Base-by-base conservation (phyloP, 2,329 filamentous ascomycete species). In the Penicillium sp. region DNA sequence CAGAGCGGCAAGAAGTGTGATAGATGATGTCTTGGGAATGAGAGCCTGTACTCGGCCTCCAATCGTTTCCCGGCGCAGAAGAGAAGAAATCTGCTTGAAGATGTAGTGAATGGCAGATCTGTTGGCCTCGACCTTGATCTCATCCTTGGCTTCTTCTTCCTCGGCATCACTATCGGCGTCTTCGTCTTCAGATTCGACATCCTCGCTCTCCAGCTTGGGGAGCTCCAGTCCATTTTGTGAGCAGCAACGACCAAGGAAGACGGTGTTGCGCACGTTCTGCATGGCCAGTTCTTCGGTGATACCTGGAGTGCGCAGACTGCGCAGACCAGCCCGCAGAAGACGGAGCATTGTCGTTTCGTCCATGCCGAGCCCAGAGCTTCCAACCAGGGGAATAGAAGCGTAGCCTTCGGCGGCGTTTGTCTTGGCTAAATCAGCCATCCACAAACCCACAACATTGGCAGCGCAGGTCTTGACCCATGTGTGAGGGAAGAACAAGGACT, bases 181-280 rank as follows among this genome's bases (percentile, higher is more conserved):
- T 16, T 69, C 72, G 36, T 63, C 63, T 13, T 69, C 71, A 7
- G 67, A 64, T 21, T 67, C 59, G 14, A 77, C 75, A 2, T 72
- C 75, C 14, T 77, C 69, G 14, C 70, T 58, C 1, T 73, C 75
- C 4, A 71, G 74, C 2, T 74, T 71, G 3, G 75, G 71, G 10
- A 74, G 75, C 16, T 78, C 77, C 64, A 65, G 65, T 11, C 79
- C 77, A 59, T 87, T 89, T 32, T 81, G 81, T 13, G 81, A 81
- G 54, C 83, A 83, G 66, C 77, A 86, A 56, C 81, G 84, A 40
- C 87, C 90, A 0, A 99, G 79, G 78, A 96, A 96, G 36, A 93
- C 81, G 34, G 96, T 78, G 59, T 96, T 91, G 60, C 91, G 88
- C 4, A 90, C 85, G 11, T 86, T 86, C 68, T 96, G 90, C 40